phyloP scores from a whole-genome alignment of 164 flowering plant species.

The Magnolia changhungtana region DNA sequence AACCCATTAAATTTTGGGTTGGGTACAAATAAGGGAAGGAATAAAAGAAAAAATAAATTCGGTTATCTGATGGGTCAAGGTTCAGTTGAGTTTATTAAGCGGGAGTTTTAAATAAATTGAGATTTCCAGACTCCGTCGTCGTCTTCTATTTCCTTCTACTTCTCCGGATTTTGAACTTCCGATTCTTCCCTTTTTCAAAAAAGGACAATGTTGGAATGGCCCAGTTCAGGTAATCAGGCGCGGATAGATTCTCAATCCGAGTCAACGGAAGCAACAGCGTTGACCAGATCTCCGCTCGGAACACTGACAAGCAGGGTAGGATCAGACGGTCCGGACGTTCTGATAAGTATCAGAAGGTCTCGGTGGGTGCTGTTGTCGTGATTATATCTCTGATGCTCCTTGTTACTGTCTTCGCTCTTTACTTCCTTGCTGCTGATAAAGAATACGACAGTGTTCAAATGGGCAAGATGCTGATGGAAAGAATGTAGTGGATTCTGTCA shows the following conservation, averaged over 20 bases:
- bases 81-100: too few relatives aligned
- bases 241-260: slow-evolving; percentile 34
- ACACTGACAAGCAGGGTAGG: slow-evolving; percentile 37
- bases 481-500: slow-evolving; percentile 48
- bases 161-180: neutral
- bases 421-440: neutral
- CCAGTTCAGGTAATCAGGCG: slow-evolving; percentile 76
- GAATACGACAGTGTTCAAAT: slow-evolving; percentile 24
- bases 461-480: slow-evolving; percentile 42
- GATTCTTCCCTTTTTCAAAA: neutral
- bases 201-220: slow-evolving; percentile 62
- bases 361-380: slow-evolving; percentile 36
- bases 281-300: slow-evolving; percentile 49
- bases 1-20: too few relatives aligned
- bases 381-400: slow-evolving; percentile 48
- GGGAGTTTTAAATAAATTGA: too few relatives aligned
- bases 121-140: neutral
- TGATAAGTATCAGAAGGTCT: slow-evolving; percentile 31
- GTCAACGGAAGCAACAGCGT: slow-evolving; percentile 15
- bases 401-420: slow-evolving; percentile 39
- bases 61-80: too few relatives aligned
- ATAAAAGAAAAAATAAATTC: too few relatives aligned
- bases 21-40: too few relatives aligned
- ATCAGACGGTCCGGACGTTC: slow-evolving; percentile 39
- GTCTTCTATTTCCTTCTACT: neutral